phyloP scores from a whole-genome alignment of 306 rosid genomes.

The Cicer pinnatifidum region DNA sequence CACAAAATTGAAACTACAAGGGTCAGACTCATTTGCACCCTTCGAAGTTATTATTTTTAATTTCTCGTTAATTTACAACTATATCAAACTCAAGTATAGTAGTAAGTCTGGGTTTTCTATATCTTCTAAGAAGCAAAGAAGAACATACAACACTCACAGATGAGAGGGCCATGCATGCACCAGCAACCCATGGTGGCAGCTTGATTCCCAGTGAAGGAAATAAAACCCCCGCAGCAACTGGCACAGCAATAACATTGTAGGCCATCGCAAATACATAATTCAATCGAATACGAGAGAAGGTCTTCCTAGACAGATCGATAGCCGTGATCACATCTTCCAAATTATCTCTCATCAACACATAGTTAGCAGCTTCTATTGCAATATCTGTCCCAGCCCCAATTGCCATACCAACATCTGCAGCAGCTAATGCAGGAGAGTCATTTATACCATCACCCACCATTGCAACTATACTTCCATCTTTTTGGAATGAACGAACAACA shows the following conservation, averaged over 20 bases:
- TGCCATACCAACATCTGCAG: conserved; percentile 94
- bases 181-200: conserved; percentile 98
- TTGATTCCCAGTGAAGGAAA: conserved; percentile 76
- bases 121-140: conserved; percentile 84
- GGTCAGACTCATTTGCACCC: conserved; percentile 48
- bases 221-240: conserved; percentile 83
- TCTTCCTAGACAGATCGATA: conserved; percentile 89
- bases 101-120: conserved; percentile 87
- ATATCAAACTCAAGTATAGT: conserved; percentile 69
- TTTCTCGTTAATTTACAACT: conserved; percentile 66
- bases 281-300: conserved; percentile 76
- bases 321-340: conserved; percentile 98
- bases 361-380: conserved; percentile 95
- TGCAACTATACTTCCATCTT: conserved; percentile 83
- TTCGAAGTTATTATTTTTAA: conserved; percentile 17
- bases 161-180: conserved; percentile 98
- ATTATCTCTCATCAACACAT: conserved; percentile 88
- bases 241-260: conserved; percentile 85
- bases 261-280: conserved; percentile 94
- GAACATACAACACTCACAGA: conserved; percentile 96
- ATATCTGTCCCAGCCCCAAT: conserved; percentile 97
- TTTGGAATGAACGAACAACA: conserved; percentile 74
- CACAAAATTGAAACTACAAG: conserved; percentile 55
- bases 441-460: conserved; percentile 99
- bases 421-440: conserved; percentile 96